These are phyloP conservation scores for Globisporangium lucens DNA, from an alignment of 352 stramenopile genomes.

Conservation along the genomic window DNA sequence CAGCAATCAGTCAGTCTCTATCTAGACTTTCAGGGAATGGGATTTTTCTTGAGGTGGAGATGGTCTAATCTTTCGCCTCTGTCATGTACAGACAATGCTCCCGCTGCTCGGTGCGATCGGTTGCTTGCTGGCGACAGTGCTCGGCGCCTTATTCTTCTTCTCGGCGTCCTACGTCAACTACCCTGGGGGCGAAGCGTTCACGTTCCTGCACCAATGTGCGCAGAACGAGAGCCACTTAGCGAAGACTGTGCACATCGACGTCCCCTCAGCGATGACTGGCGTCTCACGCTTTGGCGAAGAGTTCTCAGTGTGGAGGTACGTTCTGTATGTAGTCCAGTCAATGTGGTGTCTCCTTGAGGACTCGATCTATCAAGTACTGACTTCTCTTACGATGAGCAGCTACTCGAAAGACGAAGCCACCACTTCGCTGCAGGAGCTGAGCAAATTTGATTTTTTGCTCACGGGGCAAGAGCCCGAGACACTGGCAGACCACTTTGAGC, in stretches of 20 bases:
- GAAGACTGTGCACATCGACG: conserved; percentile 89
- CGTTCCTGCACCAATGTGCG: conserved; percentile 49
- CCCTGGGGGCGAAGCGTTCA: conserved; percentile 80
- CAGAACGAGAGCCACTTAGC: conserved; percentile 25
- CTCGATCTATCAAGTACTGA: neutral
- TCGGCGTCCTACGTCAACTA: conserved; percentile 91
- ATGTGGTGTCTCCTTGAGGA: neutral
- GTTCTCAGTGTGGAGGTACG: conserved; percentile 68
- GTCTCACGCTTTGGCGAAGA: conserved; percentile 89
- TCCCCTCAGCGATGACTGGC: conserved; percentile 93
- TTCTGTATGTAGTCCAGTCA: neutral
- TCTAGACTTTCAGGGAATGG: neutral
- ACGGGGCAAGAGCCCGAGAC: conserved; percentile 36
- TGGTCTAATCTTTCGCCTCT: neutral
- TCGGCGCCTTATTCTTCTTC: conserved; percentile 57
- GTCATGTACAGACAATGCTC: conserved; percentile 32
- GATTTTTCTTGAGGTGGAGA: neutral
- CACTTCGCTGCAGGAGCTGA: conserved; percentile 40
- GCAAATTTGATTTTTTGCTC: conserved; percentile 61
- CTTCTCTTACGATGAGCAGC: conserved; percentile 18
- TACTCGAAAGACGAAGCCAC: conserved; percentile 80
- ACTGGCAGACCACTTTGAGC: conserved; percentile 41
- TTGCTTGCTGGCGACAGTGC: conserved; percentile 42
- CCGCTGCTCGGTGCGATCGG: conserved; percentile 48
- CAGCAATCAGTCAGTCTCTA: neutral